Evolutionary conservation across 495 filamentous ascomycete genomes (phyloP), one percentile per base, ranked within the genome.

Genomic region (Sporormia fimetaria): DNA sequence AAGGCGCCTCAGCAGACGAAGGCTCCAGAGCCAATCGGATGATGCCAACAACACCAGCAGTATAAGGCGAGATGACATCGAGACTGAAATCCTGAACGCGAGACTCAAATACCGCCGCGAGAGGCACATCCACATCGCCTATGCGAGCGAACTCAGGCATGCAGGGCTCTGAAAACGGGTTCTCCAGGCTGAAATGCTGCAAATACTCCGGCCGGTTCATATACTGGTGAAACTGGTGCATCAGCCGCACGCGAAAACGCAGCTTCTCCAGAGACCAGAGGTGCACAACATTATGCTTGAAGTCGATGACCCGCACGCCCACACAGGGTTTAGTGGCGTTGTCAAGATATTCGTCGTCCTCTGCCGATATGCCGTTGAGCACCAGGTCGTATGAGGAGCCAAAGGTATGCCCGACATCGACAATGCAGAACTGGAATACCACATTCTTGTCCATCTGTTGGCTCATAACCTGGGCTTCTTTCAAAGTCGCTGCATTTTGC

Each of bases 401-500:
- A 56, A 87, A 74, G 32, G 78, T 75, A 52, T 96, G 87, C 1
- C 90, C 90, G 51, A 81, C 67, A 45, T 92, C 87, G 20, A 96
- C 74, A 40, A 96, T 75, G 12, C 85, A 80, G 57, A 94, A 96
- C 61, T 98, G 90, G 62, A 98, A 98, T 23, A 88, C 82, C 11
- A 94, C 80, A 48, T 76, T 76, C 63, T 94, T 90, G 51, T 90
- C 86, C 71, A 98, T 83, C 47, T 87, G 85, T 43, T 94, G 85
- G 63, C 92, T 95, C 82, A 98, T 88, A 34, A 98, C 76, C 57
- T 98, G 90, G 3, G 88, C 92, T 58, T 98, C 90, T 60, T 98
- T 98, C 27, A 96, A 62, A 24, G 75, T 75, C 9, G 81, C 76
- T 6, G 88, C 88, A 61, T 92, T 75, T 50, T 92, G 84, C 17